Conservation (phyloP, 2,329 filamentous ascomycete genomes). For the Scopulariopsis brevicaulis region DNA sequence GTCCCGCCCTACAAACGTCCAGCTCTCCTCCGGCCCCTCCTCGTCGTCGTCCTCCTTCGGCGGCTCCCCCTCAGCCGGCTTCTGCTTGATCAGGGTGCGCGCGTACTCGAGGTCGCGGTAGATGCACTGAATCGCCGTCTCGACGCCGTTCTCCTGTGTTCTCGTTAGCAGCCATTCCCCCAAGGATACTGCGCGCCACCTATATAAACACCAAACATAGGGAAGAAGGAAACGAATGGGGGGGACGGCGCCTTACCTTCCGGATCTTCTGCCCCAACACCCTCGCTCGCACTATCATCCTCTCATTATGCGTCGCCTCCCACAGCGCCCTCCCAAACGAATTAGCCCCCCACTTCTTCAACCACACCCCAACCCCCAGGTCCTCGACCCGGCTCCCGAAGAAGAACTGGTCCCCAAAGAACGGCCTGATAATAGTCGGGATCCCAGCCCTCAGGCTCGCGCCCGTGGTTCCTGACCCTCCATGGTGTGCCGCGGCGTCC, state of each 20-base stretch:
- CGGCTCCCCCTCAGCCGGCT: conserved; percentile 19
- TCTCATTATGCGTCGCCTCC: conserved; percentile 80
- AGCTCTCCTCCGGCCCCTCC: conserved; percentile 69
- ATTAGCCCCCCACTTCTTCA: conserved; percentile 83
- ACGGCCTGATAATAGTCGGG: conserved; percentile 89
- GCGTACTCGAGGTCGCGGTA: conserved; percentile 95
- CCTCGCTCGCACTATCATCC: conserved; percentile 82
- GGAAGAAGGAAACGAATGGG: conserved; percentile 8
- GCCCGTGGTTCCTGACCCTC: conserved; percentile 88
- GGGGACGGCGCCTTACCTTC: conserved; percentile 42
- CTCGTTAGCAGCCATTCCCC: conserved; percentile 12
- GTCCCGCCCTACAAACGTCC: conserved; percentile 71
- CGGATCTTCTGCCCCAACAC: conserved; percentile 80
- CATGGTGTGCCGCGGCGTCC: conserved; percentile 89
- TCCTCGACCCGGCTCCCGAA: conserved; percentile 86
- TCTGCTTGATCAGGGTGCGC: conserved; percentile 64
- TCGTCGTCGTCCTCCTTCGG: conserved; percentile 33
- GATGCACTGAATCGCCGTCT: conserved; percentile 78
- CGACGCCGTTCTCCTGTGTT: conserved; percentile 74
- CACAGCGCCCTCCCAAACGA: conserved; percentile 78
- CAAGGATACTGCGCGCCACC: background rate
- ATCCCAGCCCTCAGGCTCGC: conserved; percentile 84
- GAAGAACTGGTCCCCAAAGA: conserved; percentile 98
- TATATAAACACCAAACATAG: background rate
- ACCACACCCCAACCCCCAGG: conserved; percentile 78